Percentiles rank a stretch among this genome's conserved stretches.
Evolutionary conservation across 768 basidiomycete genomes (phyloP).

Genomic region (Tricholoma sp.): DNA sequence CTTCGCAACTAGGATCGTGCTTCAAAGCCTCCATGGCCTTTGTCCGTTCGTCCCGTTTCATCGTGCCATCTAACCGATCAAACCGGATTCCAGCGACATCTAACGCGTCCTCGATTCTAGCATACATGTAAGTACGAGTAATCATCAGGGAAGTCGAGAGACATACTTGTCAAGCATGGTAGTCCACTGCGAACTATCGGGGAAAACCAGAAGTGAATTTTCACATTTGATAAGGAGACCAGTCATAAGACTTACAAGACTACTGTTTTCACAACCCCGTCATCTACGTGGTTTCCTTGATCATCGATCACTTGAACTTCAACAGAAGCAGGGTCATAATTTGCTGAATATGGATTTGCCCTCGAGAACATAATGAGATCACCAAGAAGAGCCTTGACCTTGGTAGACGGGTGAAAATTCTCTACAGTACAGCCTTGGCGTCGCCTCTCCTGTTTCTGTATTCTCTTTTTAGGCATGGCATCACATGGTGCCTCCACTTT

Average conservation of each 20-base stretch:
- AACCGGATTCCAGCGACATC: conserved; percentile 79
- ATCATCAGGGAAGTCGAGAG: conserved; percentile 1
- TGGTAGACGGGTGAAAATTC: conserved; percentile 76
- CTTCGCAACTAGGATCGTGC: conserved; percentile 85
- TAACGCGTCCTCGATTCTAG: conserved; percentile 84
- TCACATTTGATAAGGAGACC: conserved; percentile 10
- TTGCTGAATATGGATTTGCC: conserved; percentile 79
- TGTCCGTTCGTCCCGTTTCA: conserved; percentile 93
- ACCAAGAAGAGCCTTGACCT: conserved; percentile 75
- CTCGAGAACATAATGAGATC: conserved; percentile 82
- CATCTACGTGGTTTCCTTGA: conserved; percentile 65
- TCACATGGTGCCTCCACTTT: conserved; percentile 51
- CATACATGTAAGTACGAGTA: conserved; percentile 8
- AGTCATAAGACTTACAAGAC: conserved; percentile 73
- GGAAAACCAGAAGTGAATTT: conserved; percentile 8
- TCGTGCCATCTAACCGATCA: conserved; percentile 92
- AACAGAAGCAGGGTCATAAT: conserved; percentile 73
- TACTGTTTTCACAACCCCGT: conserved; percentile 80
- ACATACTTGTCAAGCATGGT: conserved; percentile 86
- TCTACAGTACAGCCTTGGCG: conserved; percentile 48
- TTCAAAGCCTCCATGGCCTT: conserved; percentile 91
- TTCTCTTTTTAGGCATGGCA: conserved; percentile 53
- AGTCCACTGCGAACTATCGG: conserved; percentile 85
- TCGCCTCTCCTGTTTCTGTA: conserved; percentile 61
- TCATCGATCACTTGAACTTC: conserved; percentile 78